Evolutionary conservation across 2,329 filamentous ascomycete genomes (phyloP).

Genomic region (Lanzia echinophila): DNA sequence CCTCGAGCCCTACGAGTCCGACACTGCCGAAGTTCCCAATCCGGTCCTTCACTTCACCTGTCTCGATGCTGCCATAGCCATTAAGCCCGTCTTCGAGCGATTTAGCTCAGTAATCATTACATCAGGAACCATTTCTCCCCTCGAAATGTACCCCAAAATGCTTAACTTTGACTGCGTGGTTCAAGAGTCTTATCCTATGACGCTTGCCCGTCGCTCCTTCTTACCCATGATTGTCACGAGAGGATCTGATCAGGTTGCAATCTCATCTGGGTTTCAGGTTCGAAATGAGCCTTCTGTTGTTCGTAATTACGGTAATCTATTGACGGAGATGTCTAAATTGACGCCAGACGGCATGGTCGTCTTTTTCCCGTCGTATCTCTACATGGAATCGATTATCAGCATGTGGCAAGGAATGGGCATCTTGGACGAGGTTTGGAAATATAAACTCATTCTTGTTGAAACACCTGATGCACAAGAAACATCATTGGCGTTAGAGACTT

Average conservation of each 20-base stretch:
- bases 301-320: constrained; percentile 86
- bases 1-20: constrained; percentile 93
- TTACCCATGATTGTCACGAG: constrained; percentile 95
- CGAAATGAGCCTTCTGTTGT: constrained; percentile 96
- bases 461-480: constrained; percentile 97
- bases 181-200: constrained; percentile 97
- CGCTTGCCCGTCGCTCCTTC: constrained; percentile 87
- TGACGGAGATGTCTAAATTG: constrained; percentile 92
- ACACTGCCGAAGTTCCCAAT: constrained; percentile 91
- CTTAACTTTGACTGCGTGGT: constrained; percentile 87
- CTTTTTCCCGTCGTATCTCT: constrained; percentile 96
- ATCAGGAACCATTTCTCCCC: constrained; percentile 89
- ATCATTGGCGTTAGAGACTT: constrained; percentile 89
- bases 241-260: constrained; percentile 86
- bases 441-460: constrained; percentile 96
- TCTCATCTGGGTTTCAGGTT: constrained; percentile 91
- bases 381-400: constrained; percentile 98
- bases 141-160: constrained; percentile 99
- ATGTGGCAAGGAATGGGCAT: constrained; percentile 99
- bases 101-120: constrained; percentile 99
- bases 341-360: constrained; percentile 98
- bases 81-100: constrained; percentile 93
- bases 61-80: constrained; percentile 93
- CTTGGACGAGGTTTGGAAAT: constrained; percentile 96
- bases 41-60: constrained; percentile 97